Evolutionary conservation across 495 filamentous ascomycete species (phyloP).

Genomic region (Rostrohypoxylon terebratum): DNA sequence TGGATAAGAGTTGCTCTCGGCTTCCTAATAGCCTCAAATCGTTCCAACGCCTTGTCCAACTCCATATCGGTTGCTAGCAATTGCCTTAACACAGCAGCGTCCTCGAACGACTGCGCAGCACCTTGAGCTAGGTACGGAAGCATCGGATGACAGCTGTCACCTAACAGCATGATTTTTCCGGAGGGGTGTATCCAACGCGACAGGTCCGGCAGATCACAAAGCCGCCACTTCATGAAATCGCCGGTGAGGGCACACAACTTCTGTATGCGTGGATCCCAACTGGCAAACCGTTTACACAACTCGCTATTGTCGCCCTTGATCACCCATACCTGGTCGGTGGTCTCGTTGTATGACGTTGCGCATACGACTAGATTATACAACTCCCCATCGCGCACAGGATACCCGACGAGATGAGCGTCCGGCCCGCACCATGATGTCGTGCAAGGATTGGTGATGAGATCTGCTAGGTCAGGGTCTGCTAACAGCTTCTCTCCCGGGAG

Average conservation of each 20-base stretch:
- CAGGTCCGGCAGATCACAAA: slow-evolving; percentile 54
- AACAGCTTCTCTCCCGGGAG: slow-evolving; percentile 59
- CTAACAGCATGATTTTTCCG: background rate
- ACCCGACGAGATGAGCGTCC: slow-evolving; percentile 59
- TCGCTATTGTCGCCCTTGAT: slow-evolving; percentile 53
- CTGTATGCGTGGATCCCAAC: slow-evolving; percentile 55
- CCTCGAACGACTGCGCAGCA: slow-evolving; percentile 5
- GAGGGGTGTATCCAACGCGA: slow-evolving; percentile 54
- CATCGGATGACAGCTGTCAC: slow-evolving; percentile 12
- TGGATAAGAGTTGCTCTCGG: slow-evolving; percentile 34
- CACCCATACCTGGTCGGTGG: slow-evolving; percentile 50
- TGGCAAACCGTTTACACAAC: slow-evolving; percentile 51
- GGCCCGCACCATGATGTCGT: slow-evolving; percentile 61
- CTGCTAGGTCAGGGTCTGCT: slow-evolving; percentile 54
- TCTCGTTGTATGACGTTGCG: slow-evolving; percentile 51
- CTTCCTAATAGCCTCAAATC: slow-evolving; percentile 26
- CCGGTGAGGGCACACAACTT: slow-evolving; percentile 53
- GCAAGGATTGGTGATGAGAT: slow-evolving; percentile 49
- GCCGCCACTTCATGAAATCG: slow-evolving; percentile 57
- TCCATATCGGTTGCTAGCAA: slow-evolving; percentile 41
- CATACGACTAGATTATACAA: slow-evolving; percentile 63
- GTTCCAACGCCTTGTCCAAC: slow-evolving; percentile 12
- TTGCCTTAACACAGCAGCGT: slow-evolving; percentile 29
- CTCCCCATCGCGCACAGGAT: slow-evolving; percentile 58
- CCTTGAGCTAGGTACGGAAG: slow-evolving; percentile 5